These are phyloP conservation scores for Ogataea methylovora DNA, from an alignment of 805 yeast genomes.

Conservation along the genomic window DNA sequence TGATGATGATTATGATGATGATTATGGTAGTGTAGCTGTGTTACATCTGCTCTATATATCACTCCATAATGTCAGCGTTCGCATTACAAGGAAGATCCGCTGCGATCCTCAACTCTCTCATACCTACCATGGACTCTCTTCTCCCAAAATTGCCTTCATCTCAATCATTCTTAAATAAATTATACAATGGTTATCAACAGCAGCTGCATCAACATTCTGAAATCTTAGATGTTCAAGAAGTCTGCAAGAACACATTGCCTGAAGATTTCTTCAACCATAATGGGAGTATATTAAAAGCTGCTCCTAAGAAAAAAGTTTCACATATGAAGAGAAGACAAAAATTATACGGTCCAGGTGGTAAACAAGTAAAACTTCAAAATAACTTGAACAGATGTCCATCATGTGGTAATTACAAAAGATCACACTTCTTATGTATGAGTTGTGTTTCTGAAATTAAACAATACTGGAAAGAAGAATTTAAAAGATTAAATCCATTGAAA, in stretches of 20 bases:
- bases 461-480: constrained; percentile 47
- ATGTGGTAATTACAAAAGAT: constrained; percentile 87
- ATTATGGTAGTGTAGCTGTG: no score
- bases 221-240: no score
- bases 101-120: no score
- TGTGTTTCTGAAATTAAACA: constrained; percentile 78
- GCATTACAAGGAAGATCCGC: no score
- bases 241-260: not conserved
- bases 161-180: no score
- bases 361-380: constrained; percentile 67
- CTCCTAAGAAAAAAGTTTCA: constrained; percentile 89
- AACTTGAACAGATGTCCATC: constrained; percentile 89
- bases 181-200: no score
- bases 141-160: no score
- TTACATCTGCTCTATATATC: no score
- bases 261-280: constrained; percentile 33
- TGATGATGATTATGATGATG: no score
- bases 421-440: constrained; percentile 87
- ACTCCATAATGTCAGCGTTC: no score
- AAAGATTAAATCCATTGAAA: constrained; percentile 15
- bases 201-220: no score
- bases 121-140: no score
- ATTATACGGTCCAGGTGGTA: constrained; percentile 74
- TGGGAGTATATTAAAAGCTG: constrained; percentile 78
- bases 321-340: constrained; percentile 80